phyloP scores from a whole-genome alignment of 176 grass and related monocot species.

The Carex parvula region DNA sequence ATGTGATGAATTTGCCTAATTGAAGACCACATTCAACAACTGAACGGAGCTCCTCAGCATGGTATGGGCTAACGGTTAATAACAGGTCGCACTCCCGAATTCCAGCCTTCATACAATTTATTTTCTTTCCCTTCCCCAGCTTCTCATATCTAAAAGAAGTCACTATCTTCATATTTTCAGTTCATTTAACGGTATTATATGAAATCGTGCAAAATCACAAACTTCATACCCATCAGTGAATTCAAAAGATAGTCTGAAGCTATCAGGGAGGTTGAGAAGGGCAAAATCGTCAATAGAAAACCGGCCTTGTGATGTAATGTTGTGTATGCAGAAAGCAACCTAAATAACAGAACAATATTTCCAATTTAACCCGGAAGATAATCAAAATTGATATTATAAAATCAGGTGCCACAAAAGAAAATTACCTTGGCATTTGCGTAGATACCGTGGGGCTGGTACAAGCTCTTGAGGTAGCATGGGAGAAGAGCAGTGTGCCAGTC shows the following conservation, averaged over 20 bases:
- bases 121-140: slow-evolving; percentile 72
- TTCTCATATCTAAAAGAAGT: slow-evolving; percentile 53
- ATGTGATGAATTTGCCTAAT: slow-evolving; percentile 54
- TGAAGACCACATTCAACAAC: slow-evolving; percentile 60
- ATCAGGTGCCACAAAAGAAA: background rate
- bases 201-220: background rate
- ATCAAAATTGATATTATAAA: slow-evolving; percentile 46
- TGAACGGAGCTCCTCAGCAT: slow-evolving; percentile 73
- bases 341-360: slow-evolving; percentile 32
- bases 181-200: background rate
- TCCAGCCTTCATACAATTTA: slow-evolving; percentile 91
- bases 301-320: slow-evolving; percentile 71
- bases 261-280: slow-evolving; percentile 55
- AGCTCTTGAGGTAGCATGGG: slow-evolving; percentile 68
- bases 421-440: slow-evolving; percentile 62
- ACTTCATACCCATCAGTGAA: slow-evolving; percentile 60
- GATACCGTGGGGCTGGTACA: slow-evolving; percentile 61
- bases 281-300: slow-evolving; percentile 43
- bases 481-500: slow-evolving; percentile 79
- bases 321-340: slow-evolving; percentile 88
- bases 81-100: slow-evolving; percentile 50
- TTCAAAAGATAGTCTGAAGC: slow-evolving; percentile 61
- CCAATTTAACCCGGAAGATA: slow-evolving; percentile 12
- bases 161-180: background rate
- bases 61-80: slow-evolving; percentile 73